These are phyloP conservation scores for Coccomyxa subellipsoidea DNA, from an alignment of 163 green algal species.

Conservation along the genomic window DNA sequence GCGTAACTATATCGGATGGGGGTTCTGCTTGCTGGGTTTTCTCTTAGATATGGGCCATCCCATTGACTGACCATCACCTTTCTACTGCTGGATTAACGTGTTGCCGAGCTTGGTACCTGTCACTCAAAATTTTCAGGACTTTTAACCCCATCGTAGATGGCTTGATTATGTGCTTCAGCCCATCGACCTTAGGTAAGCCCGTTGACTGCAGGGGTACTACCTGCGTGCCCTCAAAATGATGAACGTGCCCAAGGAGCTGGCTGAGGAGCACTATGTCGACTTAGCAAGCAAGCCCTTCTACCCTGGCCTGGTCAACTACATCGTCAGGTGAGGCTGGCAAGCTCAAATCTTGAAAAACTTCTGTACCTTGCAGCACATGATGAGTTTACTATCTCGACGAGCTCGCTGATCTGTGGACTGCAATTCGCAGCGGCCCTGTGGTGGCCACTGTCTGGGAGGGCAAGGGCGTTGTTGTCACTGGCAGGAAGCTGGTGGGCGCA, in stretches of 20 bases:
- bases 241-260: conserved; percentile 54
- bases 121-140: too few species aligned
- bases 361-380: too few species aligned
- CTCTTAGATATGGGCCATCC: too few species aligned
- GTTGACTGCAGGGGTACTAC: conserved; percentile 72
- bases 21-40: too few species aligned
- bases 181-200: background rate
- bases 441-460: conserved; percentile 84
- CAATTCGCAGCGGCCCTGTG: conserved; percentile 62
- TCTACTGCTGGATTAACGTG: background rate
- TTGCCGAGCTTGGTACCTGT: too few species aligned
- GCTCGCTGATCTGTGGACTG: background rate
- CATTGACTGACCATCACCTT: background rate
- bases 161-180: too few species aligned
- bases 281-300: conserved; percentile 93
- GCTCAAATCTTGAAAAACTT: too few species aligned
- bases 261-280: conserved; percentile 97
- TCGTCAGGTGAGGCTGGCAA: conserved; percentile 62
- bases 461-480: conserved; percentile 18
- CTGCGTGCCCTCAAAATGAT: conserved; percentile 85
- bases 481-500: conserved; percentile 51
- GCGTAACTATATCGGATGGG: background rate
- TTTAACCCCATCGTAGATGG: too few species aligned
- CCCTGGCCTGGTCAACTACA: conserved; percentile 92
- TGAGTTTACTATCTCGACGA: too few species aligned